Conservation (phyloP, 305 asterid species). For the Solanum hybrid region DNA sequence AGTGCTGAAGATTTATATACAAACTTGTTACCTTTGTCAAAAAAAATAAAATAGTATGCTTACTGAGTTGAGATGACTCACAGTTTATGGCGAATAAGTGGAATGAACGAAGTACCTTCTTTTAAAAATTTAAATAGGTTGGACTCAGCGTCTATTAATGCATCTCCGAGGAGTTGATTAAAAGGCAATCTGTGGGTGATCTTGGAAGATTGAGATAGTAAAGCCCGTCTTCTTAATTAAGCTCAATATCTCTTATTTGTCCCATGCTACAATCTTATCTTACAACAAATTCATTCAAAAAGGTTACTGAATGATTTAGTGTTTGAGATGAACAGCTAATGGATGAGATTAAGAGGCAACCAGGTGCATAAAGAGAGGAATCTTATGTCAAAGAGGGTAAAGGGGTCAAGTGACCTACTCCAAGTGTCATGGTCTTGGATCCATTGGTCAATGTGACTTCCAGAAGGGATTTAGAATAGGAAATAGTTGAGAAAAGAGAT, state of each 20-base stretch:
- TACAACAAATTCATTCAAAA: not conserved
- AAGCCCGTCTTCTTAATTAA: not conserved
- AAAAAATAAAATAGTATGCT: not conserved
- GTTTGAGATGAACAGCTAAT: not conserved
- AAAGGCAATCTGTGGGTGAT: not conserved
- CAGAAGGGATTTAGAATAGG: not conserved
- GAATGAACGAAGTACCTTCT: not conserved
- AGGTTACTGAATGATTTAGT: not conserved
- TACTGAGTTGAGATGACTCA: not conserved
- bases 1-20: not conserved
- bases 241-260: not conserved
- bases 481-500: not conserved
- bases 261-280: not conserved
- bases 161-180: not conserved
- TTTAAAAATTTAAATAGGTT: not conserved
- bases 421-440: not conserved
- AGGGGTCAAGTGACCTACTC: not conserved
- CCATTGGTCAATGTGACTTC: not conserved
- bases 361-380: not conserved
- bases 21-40: not conserved
- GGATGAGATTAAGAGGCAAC: not conserved
- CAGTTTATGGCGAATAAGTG: not conserved
- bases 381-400: not conserved
- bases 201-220: not conserved
- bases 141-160: not conserved